Percentiles rank a stretch among this genome's conserved stretches.
phyloP scores from a whole-genome alignment of 1,284 basidiomycete species.

The Boletus hoseneyae region DNA sequence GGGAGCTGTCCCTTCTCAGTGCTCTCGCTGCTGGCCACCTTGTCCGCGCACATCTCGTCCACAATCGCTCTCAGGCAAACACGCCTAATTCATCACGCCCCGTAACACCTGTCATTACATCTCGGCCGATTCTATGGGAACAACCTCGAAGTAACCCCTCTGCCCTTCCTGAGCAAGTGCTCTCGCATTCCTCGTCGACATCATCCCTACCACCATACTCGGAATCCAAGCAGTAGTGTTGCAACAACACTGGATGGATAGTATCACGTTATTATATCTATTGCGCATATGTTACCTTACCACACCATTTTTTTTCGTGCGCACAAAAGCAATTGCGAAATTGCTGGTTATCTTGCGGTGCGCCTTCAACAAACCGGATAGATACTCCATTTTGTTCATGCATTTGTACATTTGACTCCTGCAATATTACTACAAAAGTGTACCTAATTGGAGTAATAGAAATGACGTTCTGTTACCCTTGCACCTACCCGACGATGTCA shows the following conservation, averaged over 20 bases:
- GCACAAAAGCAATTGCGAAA: background rate
- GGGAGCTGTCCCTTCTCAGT: slow-evolving; percentile 85
- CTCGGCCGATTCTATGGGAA: slow-evolving; percentile 23
- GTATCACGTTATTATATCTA: slow-evolving; percentile 20
- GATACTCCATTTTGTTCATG: slow-evolving; percentile 17
- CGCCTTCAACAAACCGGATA: slow-evolving; percentile 9
- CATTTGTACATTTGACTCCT: slow-evolving; percentile 16
- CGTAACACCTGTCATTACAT: slow-evolving; percentile 49
- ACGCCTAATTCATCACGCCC: slow-evolving; percentile 66
- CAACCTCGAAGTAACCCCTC: slow-evolving; percentile 14
- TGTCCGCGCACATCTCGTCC: slow-evolving; percentile 85
- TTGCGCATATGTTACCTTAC: slow-evolving; percentile 23
- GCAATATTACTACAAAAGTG: slow-evolving; percentile 6
- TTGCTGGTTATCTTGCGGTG: background rate
- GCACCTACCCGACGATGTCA: too few relatives aligned
- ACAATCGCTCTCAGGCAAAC: slow-evolving; percentile 70
- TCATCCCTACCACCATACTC: slow-evolving; percentile 32
- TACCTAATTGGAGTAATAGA: slow-evolving; percentile 1
- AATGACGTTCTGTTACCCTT: background rate
- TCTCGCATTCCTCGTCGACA: slow-evolving; percentile 32
- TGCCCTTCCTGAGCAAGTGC: slow-evolving; percentile 5
- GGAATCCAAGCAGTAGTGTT: slow-evolving; percentile 25
- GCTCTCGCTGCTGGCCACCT: slow-evolving; percentile 92
- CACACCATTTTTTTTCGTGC: slow-evolving; percentile 4
- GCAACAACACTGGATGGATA: slow-evolving; percentile 1